These are phyloP conservation scores for Cladophialophora psammophila DNA, from an alignment of 2,329 filamentous ascomycete species.

Conservation along the genomic window DNA sequence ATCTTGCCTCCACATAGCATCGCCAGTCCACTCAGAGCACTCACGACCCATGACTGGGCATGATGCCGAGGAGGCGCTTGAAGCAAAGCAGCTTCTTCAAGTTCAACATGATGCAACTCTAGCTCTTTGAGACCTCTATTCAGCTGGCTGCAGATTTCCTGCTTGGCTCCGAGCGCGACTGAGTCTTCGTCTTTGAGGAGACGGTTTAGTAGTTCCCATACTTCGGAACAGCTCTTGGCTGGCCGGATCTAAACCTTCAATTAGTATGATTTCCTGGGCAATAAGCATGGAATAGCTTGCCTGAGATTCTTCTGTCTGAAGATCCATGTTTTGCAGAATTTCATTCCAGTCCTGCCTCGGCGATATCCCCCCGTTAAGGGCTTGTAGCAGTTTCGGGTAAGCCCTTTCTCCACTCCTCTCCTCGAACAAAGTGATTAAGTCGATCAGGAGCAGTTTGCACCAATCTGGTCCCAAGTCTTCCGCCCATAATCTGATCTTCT, in stretches of 20 bases:
- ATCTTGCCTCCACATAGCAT: conserved; percentile 12
- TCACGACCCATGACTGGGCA: conserved; percentile 19
- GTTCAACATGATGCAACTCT: background rate
- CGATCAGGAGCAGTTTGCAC: conserved; percentile 17
- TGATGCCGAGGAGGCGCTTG: conserved; percentile 4
- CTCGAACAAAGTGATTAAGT: conserved; percentile 13
- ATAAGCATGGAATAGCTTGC: background rate
- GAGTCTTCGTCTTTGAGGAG: background rate
- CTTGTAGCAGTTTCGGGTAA: background rate
- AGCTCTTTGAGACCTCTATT: conserved; percentile 12
- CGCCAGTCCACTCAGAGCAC: conserved; percentile 7
- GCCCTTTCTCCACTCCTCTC: conserved; percentile 4
- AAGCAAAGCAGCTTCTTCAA: conserved; percentile 7
- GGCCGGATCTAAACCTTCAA: conserved; percentile 4
- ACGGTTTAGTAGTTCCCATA: background rate
- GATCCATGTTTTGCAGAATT: conserved; percentile 4
- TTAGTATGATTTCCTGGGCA: background rate
- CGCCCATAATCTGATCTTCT: conserved; percentile 7
- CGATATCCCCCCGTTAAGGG: background rate
- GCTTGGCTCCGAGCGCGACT: background rate
- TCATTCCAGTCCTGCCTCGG: conserved; percentile 17
- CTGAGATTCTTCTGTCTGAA: conserved; percentile 8
- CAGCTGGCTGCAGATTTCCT: conserved; percentile 1
- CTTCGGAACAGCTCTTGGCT: conserved; percentile 13
- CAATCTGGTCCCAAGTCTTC: conserved; percentile 8